phyloP scores from a whole-genome alignment of 768 basidiomycete genomes.

The Cystoderma amianthinum region DNA sequence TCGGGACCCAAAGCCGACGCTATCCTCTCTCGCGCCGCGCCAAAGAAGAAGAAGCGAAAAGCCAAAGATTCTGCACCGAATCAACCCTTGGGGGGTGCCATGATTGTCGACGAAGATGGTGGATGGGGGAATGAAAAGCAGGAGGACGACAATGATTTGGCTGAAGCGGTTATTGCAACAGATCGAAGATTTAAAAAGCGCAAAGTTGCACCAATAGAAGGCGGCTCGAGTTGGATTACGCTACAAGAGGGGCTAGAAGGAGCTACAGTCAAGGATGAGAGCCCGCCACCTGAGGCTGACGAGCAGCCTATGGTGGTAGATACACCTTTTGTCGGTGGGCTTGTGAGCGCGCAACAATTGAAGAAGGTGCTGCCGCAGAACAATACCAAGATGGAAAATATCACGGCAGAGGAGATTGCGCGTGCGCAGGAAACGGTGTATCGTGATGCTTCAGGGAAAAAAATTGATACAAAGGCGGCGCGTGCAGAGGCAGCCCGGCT shows the following conservation, averaged over 20 bases:
- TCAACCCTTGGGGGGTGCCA: too few relatives aligned
- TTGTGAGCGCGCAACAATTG: constrained; percentile 72
- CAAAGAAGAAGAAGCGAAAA: constrained; percentile 73
- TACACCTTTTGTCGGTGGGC: constrained; percentile 58
- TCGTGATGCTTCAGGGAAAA: constrained; percentile 82
- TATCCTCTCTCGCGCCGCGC: constrained; percentile 63
- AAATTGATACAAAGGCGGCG: constrained; percentile 83
- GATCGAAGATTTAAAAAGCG: constrained; percentile 81
- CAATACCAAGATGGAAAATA: constrained; percentile 22
- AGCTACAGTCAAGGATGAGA: constrained; percentile 28
- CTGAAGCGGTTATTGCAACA: constrained; percentile 61
- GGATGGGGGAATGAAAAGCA: constrained; percentile 47
- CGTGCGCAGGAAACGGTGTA: constrained; percentile 88
- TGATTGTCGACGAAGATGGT: constrained; percentile 64
- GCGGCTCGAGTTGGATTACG: constrained; percentile 62
- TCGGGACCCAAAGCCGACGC: constrained; percentile 94
- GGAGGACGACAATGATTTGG: constrained; percentile 49
- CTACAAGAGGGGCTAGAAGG: constrained; percentile 41
- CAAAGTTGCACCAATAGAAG: constrained; percentile 29
- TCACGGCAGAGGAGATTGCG: constrained; percentile 48
- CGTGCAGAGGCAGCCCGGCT: constrained; percentile 76
- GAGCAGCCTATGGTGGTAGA: constrained; percentile 54
- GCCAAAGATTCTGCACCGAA: constrained; percentile 18
- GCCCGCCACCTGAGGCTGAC: constrained; percentile 59
- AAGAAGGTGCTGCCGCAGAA: constrained; percentile 50